These are phyloP conservation scores for Brassica nigra DNA, from an alignment of 345 rosid species.

Conservation along the genomic window DNA sequence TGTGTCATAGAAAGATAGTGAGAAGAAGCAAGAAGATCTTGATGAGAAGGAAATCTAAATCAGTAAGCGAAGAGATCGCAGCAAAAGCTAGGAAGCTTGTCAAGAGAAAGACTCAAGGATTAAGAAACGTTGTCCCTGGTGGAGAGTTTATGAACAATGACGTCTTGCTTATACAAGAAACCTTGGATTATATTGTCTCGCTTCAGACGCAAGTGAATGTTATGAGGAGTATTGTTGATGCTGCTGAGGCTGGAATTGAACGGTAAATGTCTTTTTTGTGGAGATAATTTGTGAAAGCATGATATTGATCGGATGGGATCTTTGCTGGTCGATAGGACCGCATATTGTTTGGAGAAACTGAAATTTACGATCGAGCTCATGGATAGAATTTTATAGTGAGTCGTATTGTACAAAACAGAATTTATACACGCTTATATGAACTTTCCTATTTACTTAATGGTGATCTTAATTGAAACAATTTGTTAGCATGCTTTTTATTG, in stretches of 20 bases:
- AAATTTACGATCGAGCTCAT: conserved; percentile 7
- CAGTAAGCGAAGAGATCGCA: conserved; percentile 22
- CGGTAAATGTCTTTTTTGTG: conserved; percentile 15
- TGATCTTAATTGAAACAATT: conserved; percentile 13
- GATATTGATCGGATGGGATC: conserved; percentile 3
- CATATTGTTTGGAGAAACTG: conserved; percentile 8
- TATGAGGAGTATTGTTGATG: conserved; percentile 62
- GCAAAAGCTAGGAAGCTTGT: conserved; percentile 58
- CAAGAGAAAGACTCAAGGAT: conserved; percentile 56
- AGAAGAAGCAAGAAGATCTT: conserved; percentile 67
- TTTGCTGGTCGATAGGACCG: conserved; percentile 27
- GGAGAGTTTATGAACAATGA: conserved; percentile 69
- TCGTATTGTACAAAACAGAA: conserved; percentile 31
- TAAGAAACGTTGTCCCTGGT: conserved; percentile 74
- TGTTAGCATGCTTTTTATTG: conserved; percentile 9
- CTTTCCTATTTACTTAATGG: conserved; percentile 6
- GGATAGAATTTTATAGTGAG: conserved; percentile 21
- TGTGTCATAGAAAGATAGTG: conserved; percentile 43
- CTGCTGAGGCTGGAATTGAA: conserved; percentile 37
- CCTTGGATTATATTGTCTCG: conserved; percentile 78
- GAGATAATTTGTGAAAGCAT: conserved; percentile 19
- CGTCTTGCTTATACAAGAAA: conserved; percentile 66
- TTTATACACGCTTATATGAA: conserved; percentile 16
- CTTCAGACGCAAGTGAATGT: conserved; percentile 84
- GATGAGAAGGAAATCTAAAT: conserved; percentile 46